A percentile compares a stretch with the other conserved stretches of the same genome.
Conservation (phyloP, 2,329 filamentous ascomycete species). For the Hymenoscyphus linearis region DNA sequence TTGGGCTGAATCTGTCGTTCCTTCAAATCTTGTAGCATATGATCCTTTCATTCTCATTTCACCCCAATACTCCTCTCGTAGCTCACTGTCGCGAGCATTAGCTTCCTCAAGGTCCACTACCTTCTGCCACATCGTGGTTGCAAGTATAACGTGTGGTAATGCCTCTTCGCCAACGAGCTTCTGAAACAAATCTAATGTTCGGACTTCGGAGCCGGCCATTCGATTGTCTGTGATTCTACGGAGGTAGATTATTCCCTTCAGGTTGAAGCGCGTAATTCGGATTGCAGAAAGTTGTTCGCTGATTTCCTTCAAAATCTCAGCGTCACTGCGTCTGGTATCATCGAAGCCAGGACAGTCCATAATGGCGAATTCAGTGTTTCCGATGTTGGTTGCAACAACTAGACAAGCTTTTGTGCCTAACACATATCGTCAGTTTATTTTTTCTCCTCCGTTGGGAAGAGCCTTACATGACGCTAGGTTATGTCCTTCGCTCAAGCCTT, state of each 20-base stretch:
- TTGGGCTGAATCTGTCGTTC: slow-evolving; percentile 6
- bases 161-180: slow-evolving; percentile 39
- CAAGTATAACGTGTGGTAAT: slow-evolving; percentile 37
- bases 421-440: neutral
- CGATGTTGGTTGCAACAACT: slow-evolving; percentile 7
- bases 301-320: slow-evolving; percentile 37
- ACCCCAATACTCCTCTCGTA: slow-evolving; percentile 15
- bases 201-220: slow-evolving; percentile 35
- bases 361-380: slow-evolving; percentile 17
- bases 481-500: neutral
- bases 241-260: slow-evolving; percentile 41
- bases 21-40: slow-evolving; percentile 3
- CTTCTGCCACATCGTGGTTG: slow-evolving; percentile 39
- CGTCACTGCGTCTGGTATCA: slow-evolving; percentile 36
- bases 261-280: slow-evolving; percentile 14
- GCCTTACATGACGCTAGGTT: slow-evolving; percentile 7
- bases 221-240: slow-evolving; percentile 40
- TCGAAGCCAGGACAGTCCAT: slow-evolving; percentile 42
- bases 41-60: slow-evolving; percentile 8
- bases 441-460: neutral
- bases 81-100: slow-evolving; percentile 28
- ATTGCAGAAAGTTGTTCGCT: slow-evolving; percentile 16
- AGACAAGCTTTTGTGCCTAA: slow-evolving; percentile 6
- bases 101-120: slow-evolving; percentile 15
- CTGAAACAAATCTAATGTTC: slow-evolving; percentile 41